phyloP scores from a whole-genome alignment of 106 monocot species.

The Dendrobium huoshanense region DNA sequence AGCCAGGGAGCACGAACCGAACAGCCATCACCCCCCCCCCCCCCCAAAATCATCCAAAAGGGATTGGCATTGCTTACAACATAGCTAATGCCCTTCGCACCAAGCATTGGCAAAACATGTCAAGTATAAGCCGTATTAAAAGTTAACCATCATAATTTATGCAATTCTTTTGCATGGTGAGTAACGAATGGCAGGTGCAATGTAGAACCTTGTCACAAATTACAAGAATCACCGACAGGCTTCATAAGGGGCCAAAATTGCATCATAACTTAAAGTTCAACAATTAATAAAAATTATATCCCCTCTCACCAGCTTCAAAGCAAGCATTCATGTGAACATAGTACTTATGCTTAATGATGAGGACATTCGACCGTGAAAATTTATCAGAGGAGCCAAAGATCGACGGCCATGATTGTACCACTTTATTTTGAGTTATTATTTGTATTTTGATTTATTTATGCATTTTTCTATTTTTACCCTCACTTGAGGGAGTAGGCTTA shows the following conservation, averaged over 20 bases:
- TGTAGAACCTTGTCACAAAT: neutral
- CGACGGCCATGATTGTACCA: no score
- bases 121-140: neutral
- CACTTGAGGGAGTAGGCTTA: no score
- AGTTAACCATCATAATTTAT: neutral
- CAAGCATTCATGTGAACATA: neutral
- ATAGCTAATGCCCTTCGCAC: neutral
- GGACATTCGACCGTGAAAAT: no score
- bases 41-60: no score
- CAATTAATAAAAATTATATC: neutral
- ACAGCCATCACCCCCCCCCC: no score
- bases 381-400: no score
- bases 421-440: no score
- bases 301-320: neutral
- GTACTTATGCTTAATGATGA: neutral
- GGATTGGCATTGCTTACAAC: no score
- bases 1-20: no score
- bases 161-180: neutral
- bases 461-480: no score
- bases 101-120: neutral
- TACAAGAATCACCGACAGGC: neutral
- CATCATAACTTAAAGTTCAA: neutral
- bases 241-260: neutral
- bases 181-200: neutral
- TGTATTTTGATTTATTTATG: no score